Conservation (phyloP, 176 grass and related monocot genomes). For the Carex myosuroides region DNA sequence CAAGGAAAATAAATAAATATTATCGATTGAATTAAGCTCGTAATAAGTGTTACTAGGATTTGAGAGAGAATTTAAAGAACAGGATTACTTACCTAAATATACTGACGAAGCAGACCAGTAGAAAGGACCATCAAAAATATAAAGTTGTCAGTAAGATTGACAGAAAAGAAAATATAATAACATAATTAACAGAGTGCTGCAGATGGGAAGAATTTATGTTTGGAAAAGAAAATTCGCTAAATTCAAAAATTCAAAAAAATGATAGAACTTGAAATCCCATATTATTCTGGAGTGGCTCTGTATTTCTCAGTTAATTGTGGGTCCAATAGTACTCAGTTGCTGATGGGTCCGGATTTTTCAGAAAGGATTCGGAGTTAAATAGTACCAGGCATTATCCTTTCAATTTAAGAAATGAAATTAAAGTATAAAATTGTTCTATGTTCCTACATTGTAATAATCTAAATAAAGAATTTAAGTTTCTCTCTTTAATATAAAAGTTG, state of each 20-base stretch:
- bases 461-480: background rate
- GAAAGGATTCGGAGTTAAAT: background rate
- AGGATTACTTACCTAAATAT: constrained; percentile 72
- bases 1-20: background rate
- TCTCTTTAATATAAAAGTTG: background rate
- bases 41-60: background rate
- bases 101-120: constrained; percentile 57
- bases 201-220: background rate
- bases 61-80: constrained; percentile 6
- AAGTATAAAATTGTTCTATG: background rate
- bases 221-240: background rate
- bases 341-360: background rate
- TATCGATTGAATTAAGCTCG: background rate
- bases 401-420: background rate
- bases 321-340: background rate
- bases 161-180: constrained; percentile 11
- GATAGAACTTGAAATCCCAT: background rate
- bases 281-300: background rate
- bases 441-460: background rate
- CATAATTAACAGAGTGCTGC: background rate
- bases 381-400: background rate
- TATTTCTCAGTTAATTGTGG: background rate
- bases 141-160: constrained; percentile 30
- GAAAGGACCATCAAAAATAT: constrained; percentile 28
- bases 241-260: background rate